phyloP scores from a whole-genome alignment of 305 asterid species.

The Nicotiana rustica region DNA sequence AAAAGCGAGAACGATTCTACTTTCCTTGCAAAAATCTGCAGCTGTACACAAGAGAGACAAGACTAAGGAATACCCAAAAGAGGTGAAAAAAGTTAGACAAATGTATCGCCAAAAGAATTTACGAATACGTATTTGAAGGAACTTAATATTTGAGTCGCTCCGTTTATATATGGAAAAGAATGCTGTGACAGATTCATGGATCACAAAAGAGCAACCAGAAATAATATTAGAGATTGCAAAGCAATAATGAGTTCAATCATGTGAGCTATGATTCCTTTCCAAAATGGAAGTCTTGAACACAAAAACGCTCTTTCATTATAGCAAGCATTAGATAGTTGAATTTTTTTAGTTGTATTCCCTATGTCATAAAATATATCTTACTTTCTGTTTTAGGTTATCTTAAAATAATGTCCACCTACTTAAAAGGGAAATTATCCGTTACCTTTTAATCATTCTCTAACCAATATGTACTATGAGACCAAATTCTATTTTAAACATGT shows the following conservation, averaged over 20 bases:
- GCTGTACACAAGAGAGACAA: conserved; percentile 8
- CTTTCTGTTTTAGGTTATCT: background rate
- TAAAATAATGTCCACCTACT: background rate
- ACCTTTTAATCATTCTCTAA: background rate
- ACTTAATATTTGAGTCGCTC: background rate
- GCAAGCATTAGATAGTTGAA: background rate
- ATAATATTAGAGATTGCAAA: background rate
- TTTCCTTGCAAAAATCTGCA: conserved; percentile 28
- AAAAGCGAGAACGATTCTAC: conserved; percentile 19
- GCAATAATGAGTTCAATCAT: background rate
- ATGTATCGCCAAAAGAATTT: background rate
- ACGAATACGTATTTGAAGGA: background rate
- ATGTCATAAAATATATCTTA: background rate
- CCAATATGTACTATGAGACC: background rate
- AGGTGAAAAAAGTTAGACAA: background rate
- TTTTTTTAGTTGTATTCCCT: background rate
- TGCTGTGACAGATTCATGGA: background rate
- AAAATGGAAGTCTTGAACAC: background rate
- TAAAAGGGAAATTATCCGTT: background rate
- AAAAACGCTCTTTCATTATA: background rate
- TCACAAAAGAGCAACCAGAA: background rate
- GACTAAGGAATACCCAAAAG: background rate
- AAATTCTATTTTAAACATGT: background rate
- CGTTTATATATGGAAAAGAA: background rate
- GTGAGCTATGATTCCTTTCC: background rate